Percentiles rank a stretch among this genome's conserved stretches.
These are phyloP conservation scores for Penicillium capsulatum DNA, from an alignment of 2,329 filamentous ascomycete genomes.

Conservation along the genomic window DNA sequence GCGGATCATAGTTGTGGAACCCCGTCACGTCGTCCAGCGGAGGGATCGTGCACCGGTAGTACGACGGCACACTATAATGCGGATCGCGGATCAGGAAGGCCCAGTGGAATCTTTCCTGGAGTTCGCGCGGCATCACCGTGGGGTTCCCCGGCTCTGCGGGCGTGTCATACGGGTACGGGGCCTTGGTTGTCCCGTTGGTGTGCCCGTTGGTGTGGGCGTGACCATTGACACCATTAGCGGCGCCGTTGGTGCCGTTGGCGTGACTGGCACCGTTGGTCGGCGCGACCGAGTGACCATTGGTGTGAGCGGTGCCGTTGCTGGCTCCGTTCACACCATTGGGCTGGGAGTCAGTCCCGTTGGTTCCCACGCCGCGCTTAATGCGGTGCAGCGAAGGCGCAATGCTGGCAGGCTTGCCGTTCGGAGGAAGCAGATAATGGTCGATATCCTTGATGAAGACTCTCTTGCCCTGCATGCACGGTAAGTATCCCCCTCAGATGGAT, in stretches of 20 bases:
- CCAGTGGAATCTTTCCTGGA: conserved; percentile 81
- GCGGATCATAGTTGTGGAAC: conserved; percentile 80
- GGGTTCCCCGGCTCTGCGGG: conserved; percentile 67
- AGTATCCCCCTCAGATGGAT: conserved; percentile 30
- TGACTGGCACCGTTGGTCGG: conserved; percentile 17
- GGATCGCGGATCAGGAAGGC: conserved; percentile 96
- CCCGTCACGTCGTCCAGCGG: conserved; percentile 78
- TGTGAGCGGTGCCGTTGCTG: conserved; percentile 12
- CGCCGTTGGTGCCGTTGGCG: conserved; percentile 22
- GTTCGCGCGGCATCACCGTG: conserved; percentile 71
- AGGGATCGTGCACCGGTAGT: conserved; percentile 89
- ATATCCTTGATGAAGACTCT: conserved; percentile 98
- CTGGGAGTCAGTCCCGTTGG: conserved; percentile 26
- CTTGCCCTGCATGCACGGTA: conserved; percentile 63
- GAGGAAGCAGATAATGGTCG: conserved; percentile 82
- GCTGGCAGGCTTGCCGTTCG: conserved; percentile 61
- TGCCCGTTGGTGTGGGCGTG: conserved; percentile 9
- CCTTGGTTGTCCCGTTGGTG: conserved; percentile 1
- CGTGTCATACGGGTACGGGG: conserved; percentile 57
- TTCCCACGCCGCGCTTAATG: conserved; percentile 59
- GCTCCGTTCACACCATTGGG: conserved; percentile 22
- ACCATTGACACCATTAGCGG: conserved; percentile 5
- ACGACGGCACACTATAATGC: conserved; percentile 84
- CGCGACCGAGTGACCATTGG: conserved; percentile 21
- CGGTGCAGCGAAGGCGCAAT: conserved; percentile 72